Evolutionary conservation across 2,329 filamentous ascomycete species (phyloP).

Genomic region (Epicoccum sorghinum): DNA sequence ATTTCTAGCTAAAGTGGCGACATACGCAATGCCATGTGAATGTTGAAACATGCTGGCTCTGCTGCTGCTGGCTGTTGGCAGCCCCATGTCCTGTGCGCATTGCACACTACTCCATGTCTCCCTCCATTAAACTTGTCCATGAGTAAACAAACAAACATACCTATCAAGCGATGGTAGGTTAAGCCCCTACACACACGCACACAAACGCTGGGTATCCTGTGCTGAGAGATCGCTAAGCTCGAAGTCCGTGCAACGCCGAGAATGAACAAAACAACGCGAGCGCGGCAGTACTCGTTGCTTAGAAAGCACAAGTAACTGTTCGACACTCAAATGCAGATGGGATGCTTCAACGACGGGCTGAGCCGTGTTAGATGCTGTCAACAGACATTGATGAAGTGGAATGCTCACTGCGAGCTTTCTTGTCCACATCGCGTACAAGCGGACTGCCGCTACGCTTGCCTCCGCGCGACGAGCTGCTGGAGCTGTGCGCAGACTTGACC

Average conservation of each 20-base stretch:
- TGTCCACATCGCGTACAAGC: slow-evolving; percentile 36
- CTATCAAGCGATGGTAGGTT: slow-evolving; percentile 2
- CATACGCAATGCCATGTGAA: not conserved
- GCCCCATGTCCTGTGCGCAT: slow-evolving; percentile 1
- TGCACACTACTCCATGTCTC: not conserved
- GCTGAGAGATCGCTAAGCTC: slow-evolving; percentile 9
- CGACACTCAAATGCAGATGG: not conserved
- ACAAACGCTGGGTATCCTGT: slow-evolving; percentile 15
- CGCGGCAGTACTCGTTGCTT: too few relatives aligned
- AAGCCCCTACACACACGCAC: slow-evolving; percentile 8
- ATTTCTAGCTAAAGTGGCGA: too few relatives aligned
- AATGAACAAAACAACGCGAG: not conserved
- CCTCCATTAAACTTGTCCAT: not conserved
- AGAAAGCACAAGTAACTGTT: not conserved
- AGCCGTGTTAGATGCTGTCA: slow-evolving; percentile 33
- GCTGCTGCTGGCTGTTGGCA: not conserved
- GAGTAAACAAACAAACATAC: not conserved
- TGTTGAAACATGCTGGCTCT: not conserved
- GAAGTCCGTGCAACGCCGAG: slow-evolving; percentile 7
- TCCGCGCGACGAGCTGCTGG: slow-evolving; percentile 45
- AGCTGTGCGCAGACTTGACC: slow-evolving; percentile 58
- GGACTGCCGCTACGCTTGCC: slow-evolving; percentile 47
- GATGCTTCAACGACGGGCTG: slow-evolving; percentile 23
- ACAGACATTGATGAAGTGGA: slow-evolving; percentile 31
- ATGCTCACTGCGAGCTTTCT: slow-evolving; percentile 27